Evolutionary conservation across 441 rosid genomes (phyloP).

Genomic region (Capsella rubella): DNA sequence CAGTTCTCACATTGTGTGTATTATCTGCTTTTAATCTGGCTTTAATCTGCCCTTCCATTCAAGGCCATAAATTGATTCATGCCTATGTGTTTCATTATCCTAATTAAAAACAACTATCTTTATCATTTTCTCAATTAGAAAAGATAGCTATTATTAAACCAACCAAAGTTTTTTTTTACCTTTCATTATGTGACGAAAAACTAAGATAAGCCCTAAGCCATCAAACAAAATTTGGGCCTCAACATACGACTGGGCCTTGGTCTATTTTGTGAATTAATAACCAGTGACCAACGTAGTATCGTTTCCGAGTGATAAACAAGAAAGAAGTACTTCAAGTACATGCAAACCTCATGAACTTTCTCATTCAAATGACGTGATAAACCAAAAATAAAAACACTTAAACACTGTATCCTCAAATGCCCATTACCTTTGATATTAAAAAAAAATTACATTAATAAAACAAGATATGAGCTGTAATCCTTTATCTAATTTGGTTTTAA

Average conservation of each 20-base stretch:
- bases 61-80: no score
- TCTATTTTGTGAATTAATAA: background rate
- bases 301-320: constrained; percentile 28
- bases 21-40: no score
- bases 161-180: background rate
- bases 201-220: constrained; percentile 2
- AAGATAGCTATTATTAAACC: no score
- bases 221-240: constrained; percentile 15
- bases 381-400: constrained; percentile 4
- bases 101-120: no score
- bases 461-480: constrained; percentile 35
- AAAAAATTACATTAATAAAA: background rate
- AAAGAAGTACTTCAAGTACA: constrained; percentile 15
- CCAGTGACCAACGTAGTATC: constrained; percentile 10
- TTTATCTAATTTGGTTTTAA: constrained; percentile 32
- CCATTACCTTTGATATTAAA: constrained; percentile 3
- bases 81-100: no score
- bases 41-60: no score
- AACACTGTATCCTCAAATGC: background rate
- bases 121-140: no score
- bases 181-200: background rate
- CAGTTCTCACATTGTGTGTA: no score
- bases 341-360: constrained; percentile 37
- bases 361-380: constrained; percentile 42
- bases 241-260: constrained; percentile 21